Evolutionary conservation across 306 rosid genomes (phyloP).

Genomic region (Lathyrus oleraceus): DNA sequence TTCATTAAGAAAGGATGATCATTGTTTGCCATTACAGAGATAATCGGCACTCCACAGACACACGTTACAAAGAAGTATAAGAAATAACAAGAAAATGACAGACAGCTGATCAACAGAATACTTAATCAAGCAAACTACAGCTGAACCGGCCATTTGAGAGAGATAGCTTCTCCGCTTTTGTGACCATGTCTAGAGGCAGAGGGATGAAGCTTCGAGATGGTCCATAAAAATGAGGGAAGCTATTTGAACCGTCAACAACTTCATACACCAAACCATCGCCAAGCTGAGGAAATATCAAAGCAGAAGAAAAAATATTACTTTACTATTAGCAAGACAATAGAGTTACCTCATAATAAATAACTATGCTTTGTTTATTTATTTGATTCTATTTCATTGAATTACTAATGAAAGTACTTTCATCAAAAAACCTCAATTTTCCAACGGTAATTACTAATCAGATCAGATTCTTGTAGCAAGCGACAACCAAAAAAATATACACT

Average conservation of each 20-base stretch:
- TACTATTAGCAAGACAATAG: conserved; percentile 7
- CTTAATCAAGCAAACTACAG: conserved; percentile 61
- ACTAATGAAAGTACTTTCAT: conserved; percentile 13
- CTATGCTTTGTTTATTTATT: conserved; percentile 8
- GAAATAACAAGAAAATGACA: conserved; percentile 8
- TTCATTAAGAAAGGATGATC: conserved; percentile 18
- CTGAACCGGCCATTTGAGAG: conserved; percentile 57
- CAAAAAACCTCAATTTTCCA: neutral
- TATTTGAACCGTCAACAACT: conserved; percentile 61
- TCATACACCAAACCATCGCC: conserved; percentile 87
- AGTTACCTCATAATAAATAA: neutral
- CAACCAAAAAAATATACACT: conserved; percentile 2
- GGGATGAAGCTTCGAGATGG: conserved; percentile 76
- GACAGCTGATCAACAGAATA: conserved; percentile 13
- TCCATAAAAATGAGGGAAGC: conserved; percentile 89
- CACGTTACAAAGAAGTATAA: conserved; percentile 12
- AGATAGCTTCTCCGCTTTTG: conserved; percentile 68
- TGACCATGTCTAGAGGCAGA: conserved; percentile 59
- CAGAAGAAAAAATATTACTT: conserved; percentile 6
- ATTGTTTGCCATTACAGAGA: conserved; percentile 15
- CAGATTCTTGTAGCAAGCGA: neutral
- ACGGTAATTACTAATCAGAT: neutral
- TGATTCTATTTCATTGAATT: neutral
- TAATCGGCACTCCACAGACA: neutral
- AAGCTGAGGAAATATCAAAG: conserved; percentile 52